Evolutionary conservation across 345 rosid species (phyloP), one percentile per base, ranked within the genome.

Genomic region (Hevea brasiliensis): DNA sequence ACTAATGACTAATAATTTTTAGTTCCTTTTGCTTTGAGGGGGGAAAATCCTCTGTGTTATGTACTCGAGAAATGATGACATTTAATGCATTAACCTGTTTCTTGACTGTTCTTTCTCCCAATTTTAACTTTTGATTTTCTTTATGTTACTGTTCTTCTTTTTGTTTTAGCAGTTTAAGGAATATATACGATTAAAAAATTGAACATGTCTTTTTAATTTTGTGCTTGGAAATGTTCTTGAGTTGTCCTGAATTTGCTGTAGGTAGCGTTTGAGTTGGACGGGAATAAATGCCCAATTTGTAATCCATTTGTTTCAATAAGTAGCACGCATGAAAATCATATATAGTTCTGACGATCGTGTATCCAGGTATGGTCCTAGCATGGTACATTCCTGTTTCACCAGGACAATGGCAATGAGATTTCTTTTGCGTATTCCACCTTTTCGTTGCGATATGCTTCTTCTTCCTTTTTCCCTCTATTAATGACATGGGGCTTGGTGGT

Each of bases 71-170:
- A 69, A 60, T 64, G 8, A 2, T 41, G 11, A 61, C 42, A 42
- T 62, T 55, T 17, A 57, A 71, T 73, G 32, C 56, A 17, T 72
- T 67, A 27, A 65, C 69, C 59, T 45, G 50, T 72, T 75, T 72
- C 59, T 32, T 4, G 37, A 15, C n/a, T n/a, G 27, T 64, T 44
- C 2, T 15, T 61, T 9, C 24, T 48, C 26, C 26, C 13, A 71
- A 8, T 24, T 48, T 26, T 15, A 23, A 45, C 35, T 61, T 69
- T 48, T 64, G 23, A 14, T n/a, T 60, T 54, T 18, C 42, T 51
- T 61, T 8, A n/a, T 1, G 8, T 47, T 23, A 4, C 35, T 57
- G 61, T 18, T 42, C 1, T 18, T 17, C 23, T 23, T 23, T 10
- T 10, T 37, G 32, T 29, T 54, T n/a, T 10, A 32, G 14, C 40